A percentile compares a stretch with the other conserved stretches of the same genome.
Conservation (phyloP, 805 yeast species). For the Candida pini region DNA sequence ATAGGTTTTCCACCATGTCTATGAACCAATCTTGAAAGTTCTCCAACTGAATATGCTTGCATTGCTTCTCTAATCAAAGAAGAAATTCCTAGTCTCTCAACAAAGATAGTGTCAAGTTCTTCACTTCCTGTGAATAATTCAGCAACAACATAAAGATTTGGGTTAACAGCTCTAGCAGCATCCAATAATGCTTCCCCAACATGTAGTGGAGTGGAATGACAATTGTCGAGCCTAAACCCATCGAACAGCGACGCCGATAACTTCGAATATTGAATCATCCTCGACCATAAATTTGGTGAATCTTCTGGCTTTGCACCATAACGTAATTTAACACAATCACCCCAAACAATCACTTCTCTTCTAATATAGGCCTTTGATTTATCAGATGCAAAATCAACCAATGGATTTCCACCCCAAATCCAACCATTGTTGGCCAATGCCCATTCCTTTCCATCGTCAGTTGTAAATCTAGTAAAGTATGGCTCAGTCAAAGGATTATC, state of each 20-base stretch:
- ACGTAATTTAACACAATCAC: constrained; percentile 90
- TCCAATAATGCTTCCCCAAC: constrained; percentile 89
- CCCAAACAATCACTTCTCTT: constrained; percentile 95
- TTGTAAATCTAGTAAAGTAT: constrained; percentile 72
- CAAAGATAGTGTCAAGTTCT: constrained; percentile 81
- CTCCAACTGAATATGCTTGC: constrained; percentile 91
- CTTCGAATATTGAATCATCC: constrained; percentile 75
- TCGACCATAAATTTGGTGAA: constrained; percentile 84
- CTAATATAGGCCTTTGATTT: constrained; percentile 76
- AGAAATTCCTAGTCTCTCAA: constrained; percentile 84
- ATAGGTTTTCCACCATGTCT: constrained; percentile 94
- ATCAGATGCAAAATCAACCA: constrained; percentile 86
- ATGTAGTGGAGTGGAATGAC: constrained; percentile 94
- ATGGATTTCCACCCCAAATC: constrained; percentile 97
- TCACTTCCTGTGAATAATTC: constrained; percentile 93
- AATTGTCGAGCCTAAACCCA: constrained; percentile 91
- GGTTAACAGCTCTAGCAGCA: constrained; percentile 78
- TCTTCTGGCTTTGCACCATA: constrained; percentile 76
- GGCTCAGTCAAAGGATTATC: constrained; percentile 71
- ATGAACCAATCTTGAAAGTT: constrained; percentile 79
- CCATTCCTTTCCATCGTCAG: constrained; percentile 49
- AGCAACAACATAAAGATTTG: constrained; percentile 87
- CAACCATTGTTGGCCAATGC: constrained; percentile 94
- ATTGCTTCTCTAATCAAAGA: constrained; percentile 93
- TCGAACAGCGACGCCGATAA: constrained; percentile 68